phyloP scores from a whole-genome alignment of 1,284 basidiomycete species.

The Rhodotorula sp. region DNA sequence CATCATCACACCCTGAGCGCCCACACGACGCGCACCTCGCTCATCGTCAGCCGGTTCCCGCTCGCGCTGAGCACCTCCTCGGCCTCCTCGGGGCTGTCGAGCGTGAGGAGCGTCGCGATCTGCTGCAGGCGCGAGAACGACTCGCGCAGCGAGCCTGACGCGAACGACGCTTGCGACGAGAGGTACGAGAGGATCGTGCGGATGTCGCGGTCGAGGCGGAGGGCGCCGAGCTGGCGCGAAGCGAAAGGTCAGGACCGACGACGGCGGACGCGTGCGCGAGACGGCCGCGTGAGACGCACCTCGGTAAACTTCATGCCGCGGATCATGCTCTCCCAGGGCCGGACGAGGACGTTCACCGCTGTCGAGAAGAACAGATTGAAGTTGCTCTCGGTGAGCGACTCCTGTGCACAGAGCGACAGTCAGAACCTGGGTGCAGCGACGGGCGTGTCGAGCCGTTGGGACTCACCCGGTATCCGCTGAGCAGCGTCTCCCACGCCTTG shows the following conservation, averaged over 20 bases:
- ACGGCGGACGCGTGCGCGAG: not conserved
- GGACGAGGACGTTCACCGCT: slow-evolving; percentile 78
- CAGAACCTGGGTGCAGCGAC: not conserved
- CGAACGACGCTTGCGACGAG: slow-evolving; percentile 79
- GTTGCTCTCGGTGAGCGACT: slow-evolving; percentile 81
- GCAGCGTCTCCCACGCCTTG: slow-evolving; percentile 74
- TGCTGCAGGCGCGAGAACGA: slow-evolving; percentile 91
- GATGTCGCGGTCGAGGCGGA: slow-evolving; percentile 92
- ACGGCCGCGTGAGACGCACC: slow-evolving; percentile 54
- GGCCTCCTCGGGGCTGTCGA: slow-evolving; percentile 59
- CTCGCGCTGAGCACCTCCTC: slow-evolving; percentile 40
- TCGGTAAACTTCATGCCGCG: slow-evolving; percentile 82
- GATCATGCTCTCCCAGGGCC: slow-evolving; percentile 91
- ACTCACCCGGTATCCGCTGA: slow-evolving; percentile 79
- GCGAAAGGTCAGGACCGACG: not conserved
- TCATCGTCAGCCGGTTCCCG: slow-evolving; percentile 36
- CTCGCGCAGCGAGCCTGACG: slow-evolving; percentile 71
- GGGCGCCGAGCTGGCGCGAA: slow-evolving; percentile 78
- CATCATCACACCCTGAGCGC: slow-evolving; percentile 19
- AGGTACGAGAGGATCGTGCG: slow-evolving; percentile 80
- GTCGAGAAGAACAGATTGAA: slow-evolving; percentile 81
- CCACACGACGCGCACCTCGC: slow-evolving; percentile 38
- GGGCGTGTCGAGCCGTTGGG: no score
- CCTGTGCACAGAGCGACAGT: slow-evolving; percentile 55
- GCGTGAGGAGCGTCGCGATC: slow-evolving; percentile 85